A percentile compares a stretch with the other conserved stretches of the same genome.
Conservation (phyloP, 345 rosid genomes). For the Pistacia atlantica region DNA sequence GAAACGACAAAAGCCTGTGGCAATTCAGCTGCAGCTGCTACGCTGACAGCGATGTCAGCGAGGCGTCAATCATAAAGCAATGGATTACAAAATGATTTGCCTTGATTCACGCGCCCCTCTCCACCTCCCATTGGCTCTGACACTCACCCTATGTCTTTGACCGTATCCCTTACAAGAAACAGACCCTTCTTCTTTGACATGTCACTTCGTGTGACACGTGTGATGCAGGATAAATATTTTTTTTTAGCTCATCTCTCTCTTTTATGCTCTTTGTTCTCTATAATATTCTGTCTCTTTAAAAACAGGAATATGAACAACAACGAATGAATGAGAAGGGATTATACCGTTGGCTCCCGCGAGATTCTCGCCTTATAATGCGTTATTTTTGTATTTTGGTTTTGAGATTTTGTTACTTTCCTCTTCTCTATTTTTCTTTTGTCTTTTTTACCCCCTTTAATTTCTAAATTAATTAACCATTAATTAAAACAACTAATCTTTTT, state of each 20-base stretch:
- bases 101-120: conserved; percentile 24
- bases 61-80: conserved; percentile 73
- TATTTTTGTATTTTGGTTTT: conserved; percentile 20
- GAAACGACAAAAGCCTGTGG: conserved; percentile 36
- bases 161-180: conserved; percentile 22
- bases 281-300: conserved; percentile 18
- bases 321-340: background rate
- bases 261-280: conserved; percentile 35
- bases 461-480: no score
- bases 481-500: no score
- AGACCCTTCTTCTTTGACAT: conserved; percentile 4
- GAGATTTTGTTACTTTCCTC: conserved; percentile 29
- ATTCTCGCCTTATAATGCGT: conserved; percentile 52
- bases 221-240: background rate
- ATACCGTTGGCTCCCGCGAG: conserved; percentile 48
- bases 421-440: background rate
- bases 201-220: conserved; percentile 50
- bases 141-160: conserved; percentile 41
- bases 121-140: conserved; percentile 18
- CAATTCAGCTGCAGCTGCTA: conserved; percentile 25
- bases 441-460: background rate
- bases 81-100: conserved; percentile 67
- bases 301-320: background rate
- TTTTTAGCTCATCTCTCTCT: background rate
- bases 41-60: conserved; percentile 51